Evolutionary conservation across 139 green algal genomes (phyloP).

Genomic region (Tetratostichococcus sp.): DNA sequence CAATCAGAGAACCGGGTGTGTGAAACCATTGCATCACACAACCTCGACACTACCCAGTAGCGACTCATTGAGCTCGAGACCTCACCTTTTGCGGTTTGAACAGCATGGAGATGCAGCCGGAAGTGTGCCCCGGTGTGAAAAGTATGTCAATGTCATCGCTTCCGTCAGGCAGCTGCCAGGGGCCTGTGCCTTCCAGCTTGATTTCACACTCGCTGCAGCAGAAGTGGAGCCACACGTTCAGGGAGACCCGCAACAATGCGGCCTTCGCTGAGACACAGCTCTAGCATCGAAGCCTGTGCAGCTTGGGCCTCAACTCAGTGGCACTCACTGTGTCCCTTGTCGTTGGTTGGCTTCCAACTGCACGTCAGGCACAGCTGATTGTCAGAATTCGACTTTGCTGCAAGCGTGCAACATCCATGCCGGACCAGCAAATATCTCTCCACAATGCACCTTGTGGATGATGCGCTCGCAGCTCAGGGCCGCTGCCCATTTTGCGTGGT

Average conservation of each 20-base stretch:
- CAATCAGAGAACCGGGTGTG: no score
- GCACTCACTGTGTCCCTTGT: constrained; percentile 46
- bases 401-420: no score
- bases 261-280: no score
- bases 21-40: no score
- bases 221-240: no score
- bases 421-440: no score
- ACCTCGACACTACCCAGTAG: no score
- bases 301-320: no score
- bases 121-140: constrained; percentile 71
- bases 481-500: constrained; percentile 68
- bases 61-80: no score
- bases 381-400: no score
- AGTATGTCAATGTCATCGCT: constrained; percentile 50
- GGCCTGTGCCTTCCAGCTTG: constrained; percentile 55
- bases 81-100: constrained; percentile 35
- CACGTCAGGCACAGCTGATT: neutral
- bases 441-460: constrained; percentile 60
- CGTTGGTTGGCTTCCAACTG: constrained; percentile 19
- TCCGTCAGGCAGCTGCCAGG: constrained; percentile 49
- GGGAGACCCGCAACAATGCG: no score
- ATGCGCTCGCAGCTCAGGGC: constrained; percentile 57
- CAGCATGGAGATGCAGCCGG: constrained; percentile 52
- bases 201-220: constrained; percentile 47
- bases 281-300: neutral